Evolutionary conservation across 2,329 filamentous ascomycete species (phyloP).

Genomic region (Fusarium tuaranense): DNA sequence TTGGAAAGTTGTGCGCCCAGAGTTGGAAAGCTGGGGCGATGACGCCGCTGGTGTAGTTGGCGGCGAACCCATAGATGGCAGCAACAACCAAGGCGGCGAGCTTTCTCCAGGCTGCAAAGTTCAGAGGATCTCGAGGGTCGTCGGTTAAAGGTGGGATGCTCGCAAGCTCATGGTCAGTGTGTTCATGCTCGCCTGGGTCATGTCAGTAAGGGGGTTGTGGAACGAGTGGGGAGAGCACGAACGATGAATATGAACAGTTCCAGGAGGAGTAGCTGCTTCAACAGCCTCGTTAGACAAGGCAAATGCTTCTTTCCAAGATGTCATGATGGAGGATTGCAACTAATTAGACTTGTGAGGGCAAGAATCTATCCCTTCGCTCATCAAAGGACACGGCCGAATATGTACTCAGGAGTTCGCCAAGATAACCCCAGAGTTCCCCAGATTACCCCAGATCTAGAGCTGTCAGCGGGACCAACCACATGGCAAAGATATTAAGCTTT

Average conservation of each 20-base stretch:
- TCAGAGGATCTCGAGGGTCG: conserved; percentile 52
- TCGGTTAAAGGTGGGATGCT: background rate
- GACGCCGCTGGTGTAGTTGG: conserved; percentile 48
- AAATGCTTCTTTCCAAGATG: conserved; percentile 22
- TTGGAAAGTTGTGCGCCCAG: conserved; percentile 47
- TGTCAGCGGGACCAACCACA: background rate
- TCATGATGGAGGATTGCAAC: background rate
- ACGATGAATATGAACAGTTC: conserved; percentile 25
- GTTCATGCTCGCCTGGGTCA: conserved; percentile 10
- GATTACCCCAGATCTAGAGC: conserved; percentile 24
- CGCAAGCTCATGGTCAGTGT: background rate
- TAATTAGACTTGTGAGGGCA: background rate
- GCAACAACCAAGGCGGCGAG: conserved; percentile 41
- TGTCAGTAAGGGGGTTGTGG: background rate
- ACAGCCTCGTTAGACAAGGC: conserved; percentile 16
- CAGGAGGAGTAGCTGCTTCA: conserved; percentile 25
- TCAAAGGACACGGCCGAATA: conserved; percentile 1
- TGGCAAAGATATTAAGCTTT: background rate
- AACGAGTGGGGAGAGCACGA: background rate
- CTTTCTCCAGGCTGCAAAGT: conserved; percentile 50
- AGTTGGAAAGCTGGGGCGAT: conserved; percentile 49
- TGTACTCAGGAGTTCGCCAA: background rate
- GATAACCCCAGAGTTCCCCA: conserved; percentile 3
- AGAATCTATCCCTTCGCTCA: background rate
- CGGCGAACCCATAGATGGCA: conserved; percentile 49